phyloP scores from a whole-genome alignment of 495 filamentous ascomycete genomes.

The Xylaria flabelliformis region DNA sequence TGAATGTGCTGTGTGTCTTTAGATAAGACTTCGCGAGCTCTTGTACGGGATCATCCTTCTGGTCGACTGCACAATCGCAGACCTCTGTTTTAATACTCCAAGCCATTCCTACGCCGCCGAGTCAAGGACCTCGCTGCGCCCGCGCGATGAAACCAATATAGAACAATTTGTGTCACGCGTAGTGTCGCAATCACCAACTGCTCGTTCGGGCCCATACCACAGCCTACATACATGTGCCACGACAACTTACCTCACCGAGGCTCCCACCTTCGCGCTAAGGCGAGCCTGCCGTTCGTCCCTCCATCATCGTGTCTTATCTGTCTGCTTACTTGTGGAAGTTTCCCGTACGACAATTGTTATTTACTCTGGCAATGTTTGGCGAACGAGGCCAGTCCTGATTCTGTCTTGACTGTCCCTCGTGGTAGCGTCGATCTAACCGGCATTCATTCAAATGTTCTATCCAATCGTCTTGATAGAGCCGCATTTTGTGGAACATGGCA shows the following conservation, averaged over 20 bases:
- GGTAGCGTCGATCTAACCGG: not conserved
- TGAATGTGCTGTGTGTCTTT: not conserved
- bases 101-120: not conserved
- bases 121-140: constrained; percentile 1
- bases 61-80: not conserved
- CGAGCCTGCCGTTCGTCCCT: not conserved
- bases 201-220: not conserved
- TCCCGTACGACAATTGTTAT: not conserved
- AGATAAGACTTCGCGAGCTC: not conserved
- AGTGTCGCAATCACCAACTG: constrained; percentile 11
- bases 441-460: not conserved
- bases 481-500: constrained; percentile 5
- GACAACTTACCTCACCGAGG: not conserved
- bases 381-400: not conserved
- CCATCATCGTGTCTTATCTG: not conserved
- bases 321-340: not conserved
- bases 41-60: not conserved
- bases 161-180: constrained; percentile 14
- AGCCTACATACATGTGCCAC: not conserved
- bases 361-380: not conserved
- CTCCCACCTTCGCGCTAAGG: not conserved
- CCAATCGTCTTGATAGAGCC: not conserved
- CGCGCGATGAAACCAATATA: not conserved
- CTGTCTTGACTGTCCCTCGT: not conserved
- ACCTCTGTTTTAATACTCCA: constrained; percentile 13